Percentiles rank a stretch among this genome's conserved stretches.
phyloP scores from a whole-genome alignment of 176 grass and related monocot genomes.

The Echinochloa phyllopogon region DNA sequence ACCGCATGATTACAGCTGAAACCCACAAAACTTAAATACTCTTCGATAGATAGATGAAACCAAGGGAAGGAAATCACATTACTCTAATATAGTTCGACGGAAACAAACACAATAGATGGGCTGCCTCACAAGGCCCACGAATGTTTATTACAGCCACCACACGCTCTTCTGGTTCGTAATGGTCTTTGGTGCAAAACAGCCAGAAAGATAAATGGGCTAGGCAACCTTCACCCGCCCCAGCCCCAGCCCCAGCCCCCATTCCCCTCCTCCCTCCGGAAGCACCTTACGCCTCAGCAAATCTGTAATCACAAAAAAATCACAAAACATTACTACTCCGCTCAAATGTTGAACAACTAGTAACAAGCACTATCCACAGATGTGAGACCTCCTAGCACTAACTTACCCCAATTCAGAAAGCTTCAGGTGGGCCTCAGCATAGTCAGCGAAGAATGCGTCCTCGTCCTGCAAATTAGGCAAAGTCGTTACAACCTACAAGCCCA shows the following conservation, averaged over 20 bases:
- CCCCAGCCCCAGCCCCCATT: background rate
- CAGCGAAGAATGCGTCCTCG: slow-evolving; percentile 90
- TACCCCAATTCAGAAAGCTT: slow-evolving; percentile 93
- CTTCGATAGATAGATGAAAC: background rate
- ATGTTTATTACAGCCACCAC: slow-evolving; percentile 60
- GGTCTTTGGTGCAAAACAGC: slow-evolving; percentile 17
- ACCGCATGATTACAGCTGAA: too few species aligned
- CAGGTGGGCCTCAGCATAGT: slow-evolving; percentile 78
- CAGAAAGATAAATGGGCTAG: slow-evolving; percentile 30
- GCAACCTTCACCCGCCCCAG: slow-evolving; percentile 1
- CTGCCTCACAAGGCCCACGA: slow-evolving; percentile 32
- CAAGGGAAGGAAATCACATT: background rate
- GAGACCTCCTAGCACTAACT: background rate
- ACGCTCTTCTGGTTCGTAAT: slow-evolving; percentile 2
- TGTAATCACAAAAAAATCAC: slow-evolving; percentile 32
- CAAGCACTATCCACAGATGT: background rate
- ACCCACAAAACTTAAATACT: too few species aligned
- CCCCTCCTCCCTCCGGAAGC: background rate
- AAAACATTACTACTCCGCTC: background rate
- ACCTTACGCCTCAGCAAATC: slow-evolving; percentile 66
- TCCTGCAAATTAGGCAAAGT: slow-evolving; percentile 47
- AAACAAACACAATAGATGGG: slow-evolving; percentile 39
- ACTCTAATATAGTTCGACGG: background rate
- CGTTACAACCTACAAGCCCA: background rate
- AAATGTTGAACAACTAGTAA: background rate